Conservation (phyloP, 495 filamentous ascomycete genomes). For the Daldinia childiae region DNA sequence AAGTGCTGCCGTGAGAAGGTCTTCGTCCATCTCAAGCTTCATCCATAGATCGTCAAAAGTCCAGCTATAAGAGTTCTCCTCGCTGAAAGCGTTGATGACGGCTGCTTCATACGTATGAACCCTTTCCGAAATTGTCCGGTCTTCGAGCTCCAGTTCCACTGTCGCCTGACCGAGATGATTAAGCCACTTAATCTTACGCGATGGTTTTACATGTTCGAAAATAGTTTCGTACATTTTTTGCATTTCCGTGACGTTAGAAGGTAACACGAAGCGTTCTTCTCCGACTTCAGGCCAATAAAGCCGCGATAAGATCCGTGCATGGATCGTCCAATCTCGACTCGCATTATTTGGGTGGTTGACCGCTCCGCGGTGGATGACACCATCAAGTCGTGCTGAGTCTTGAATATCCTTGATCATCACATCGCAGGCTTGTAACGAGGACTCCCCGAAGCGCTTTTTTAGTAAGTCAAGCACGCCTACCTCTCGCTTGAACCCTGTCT, state of each 20-base stretch:
- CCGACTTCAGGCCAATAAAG: constrained; percentile 93
- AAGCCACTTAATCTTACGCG: constrained; percentile 88
- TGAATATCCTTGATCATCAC: constrained; percentile 97
- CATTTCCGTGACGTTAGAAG: constrained; percentile 66
- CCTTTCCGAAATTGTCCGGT: constrained; percentile 75
- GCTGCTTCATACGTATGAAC: constrained; percentile 89
- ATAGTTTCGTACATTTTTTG: constrained; percentile 76
- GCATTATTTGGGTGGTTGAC: constrained; percentile 48
- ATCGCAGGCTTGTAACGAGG: constrained; percentile 85
- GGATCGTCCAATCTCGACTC: constrained; percentile 52
- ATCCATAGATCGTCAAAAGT: constrained; percentile 70
- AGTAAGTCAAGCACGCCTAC: constrained; percentile 80
- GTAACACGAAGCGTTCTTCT: constrained; percentile 77
- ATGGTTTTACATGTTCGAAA: constrained; percentile 82
- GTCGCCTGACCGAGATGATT: constrained; percentile 81
- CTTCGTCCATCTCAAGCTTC: constrained; percentile 77
- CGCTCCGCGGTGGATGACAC: constrained; percentile 62
- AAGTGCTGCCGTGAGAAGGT: constrained; percentile 78
- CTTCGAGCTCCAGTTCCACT: constrained; percentile 83
- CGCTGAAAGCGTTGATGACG: constrained; percentile 86
- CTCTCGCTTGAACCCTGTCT: constrained; percentile 77
- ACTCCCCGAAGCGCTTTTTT: constrained; percentile 88
- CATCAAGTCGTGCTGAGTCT: constrained; percentile 79
- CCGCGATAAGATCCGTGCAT: constrained; percentile 87
- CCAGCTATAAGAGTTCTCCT: constrained; percentile 56